Evolutionary conservation across 2,329 filamentous ascomycete genomes (phyloP).

Genomic region (Geosmithia morbida): DNA sequence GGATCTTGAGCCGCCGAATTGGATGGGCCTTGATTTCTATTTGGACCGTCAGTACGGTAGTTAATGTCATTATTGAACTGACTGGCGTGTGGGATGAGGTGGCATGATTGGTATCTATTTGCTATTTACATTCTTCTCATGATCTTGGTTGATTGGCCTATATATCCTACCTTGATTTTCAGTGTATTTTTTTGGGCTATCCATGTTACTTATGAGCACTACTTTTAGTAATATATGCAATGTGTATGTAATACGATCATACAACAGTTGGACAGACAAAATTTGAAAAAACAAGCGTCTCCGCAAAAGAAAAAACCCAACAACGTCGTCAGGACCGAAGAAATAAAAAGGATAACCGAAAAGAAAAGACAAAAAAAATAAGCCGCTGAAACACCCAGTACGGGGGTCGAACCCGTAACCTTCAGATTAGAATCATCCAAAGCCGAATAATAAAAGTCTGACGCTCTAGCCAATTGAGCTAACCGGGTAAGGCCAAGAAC

Average conservation of each 20-base stretch:
- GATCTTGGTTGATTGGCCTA: no score
- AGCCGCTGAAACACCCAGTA: background rate
- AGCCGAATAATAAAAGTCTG: background rate
- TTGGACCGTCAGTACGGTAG: constrained; percentile 66
- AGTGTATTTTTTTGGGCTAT: background rate
- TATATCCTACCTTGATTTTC: background rate
- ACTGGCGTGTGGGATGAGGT: constrained; percentile 32
- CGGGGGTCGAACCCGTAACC: background rate
- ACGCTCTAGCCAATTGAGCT: background rate
- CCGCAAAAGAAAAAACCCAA: background rate
- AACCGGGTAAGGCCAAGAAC: background rate
- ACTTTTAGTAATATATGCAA: no score
- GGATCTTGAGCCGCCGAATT: constrained; percentile 71
- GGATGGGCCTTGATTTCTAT: constrained; percentile 67
- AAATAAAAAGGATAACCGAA: background rate
- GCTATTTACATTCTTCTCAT: background rate
- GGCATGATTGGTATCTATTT: constrained; percentile 2
- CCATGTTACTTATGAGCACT: background rate
- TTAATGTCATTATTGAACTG: constrained; percentile 72
- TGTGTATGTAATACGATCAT: no score
- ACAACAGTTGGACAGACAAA: no score
- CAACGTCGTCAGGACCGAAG: background rate
- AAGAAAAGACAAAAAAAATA: background rate
- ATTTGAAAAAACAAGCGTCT: no score
- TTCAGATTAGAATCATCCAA: background rate